These are phyloP conservation scores for Globisporangium paddicum DNA, from an alignment of 352 stramenopile species.

Conservation along the genomic window DNA sequence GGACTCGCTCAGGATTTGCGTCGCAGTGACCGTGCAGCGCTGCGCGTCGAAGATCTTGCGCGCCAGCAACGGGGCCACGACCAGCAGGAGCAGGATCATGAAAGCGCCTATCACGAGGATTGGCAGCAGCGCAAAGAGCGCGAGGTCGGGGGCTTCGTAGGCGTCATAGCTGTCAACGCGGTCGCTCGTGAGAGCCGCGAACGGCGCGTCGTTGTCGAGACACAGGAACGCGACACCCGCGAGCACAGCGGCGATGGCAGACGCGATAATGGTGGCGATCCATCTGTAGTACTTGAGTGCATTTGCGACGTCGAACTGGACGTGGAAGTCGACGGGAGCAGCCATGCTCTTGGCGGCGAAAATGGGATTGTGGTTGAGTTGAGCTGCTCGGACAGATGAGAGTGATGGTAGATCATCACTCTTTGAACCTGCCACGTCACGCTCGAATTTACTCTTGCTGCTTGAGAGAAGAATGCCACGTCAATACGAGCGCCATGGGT, in stretches of 20 bases:
- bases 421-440: no score
- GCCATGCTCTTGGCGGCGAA: not conserved
- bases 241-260: not conserved
- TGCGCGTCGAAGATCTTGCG: constrained; percentile 28
- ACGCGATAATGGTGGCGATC: not conserved
- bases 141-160: not conserved
- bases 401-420: no score
- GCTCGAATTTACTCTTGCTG: no score
- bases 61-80: constrained; percentile 1
- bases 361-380: no score
- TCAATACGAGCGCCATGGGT: no score
- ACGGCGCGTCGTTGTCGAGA: no score
- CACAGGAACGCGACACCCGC: not conserved
- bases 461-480: no score
- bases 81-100: not conserved
- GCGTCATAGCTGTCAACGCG: not conserved
- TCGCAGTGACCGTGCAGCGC: constrained; percentile 27
- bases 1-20: constrained; percentile 26
- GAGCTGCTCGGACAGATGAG: no score
- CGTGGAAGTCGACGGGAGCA: not conserved
- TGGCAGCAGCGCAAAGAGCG: not conserved
- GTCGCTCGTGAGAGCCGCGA: not conserved
- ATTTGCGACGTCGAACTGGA: constrained; percentile 1
- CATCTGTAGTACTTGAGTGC: not conserved
- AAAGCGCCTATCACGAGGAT: not conserved